Evolutionary conservation across 768 basidiomycete genomes (phyloP).

Genomic region (Mrakia frigida): DNA sequence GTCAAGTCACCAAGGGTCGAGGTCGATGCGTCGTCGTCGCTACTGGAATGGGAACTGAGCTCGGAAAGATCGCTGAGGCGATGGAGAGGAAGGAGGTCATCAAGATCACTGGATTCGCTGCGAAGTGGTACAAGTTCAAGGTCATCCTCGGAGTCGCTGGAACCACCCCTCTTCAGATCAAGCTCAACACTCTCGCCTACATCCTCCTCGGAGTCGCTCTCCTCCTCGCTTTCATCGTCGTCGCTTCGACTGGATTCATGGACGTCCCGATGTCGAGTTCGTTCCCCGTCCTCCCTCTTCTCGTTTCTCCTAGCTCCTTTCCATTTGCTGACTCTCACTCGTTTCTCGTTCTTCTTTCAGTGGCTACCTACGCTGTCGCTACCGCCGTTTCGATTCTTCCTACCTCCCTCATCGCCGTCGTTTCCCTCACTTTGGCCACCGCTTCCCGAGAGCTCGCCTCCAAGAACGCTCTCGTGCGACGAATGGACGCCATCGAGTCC

Average conservation of each 20-base stretch:
- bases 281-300: too few relatives aligned
- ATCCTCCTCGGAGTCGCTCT: conserved; percentile 41
- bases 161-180: conserved; percentile 50
- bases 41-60: conserved; percentile 55
- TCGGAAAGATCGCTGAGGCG: conserved; percentile 46
- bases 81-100: conserved; percentile 43
- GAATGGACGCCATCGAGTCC: conserved; percentile 61
- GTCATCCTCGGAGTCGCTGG: conserved; percentile 47
- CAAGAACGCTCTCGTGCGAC: conserved; percentile 57
- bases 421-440: conserved; percentile 57
- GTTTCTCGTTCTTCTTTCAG: neutral
- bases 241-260: conserved; percentile 44
- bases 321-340: too few relatives aligned
- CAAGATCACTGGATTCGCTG: conserved; percentile 39
- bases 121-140: conserved; percentile 48
- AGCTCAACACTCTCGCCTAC: conserved; percentile 47
- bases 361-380: conserved; percentile 47
- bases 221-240: conserved; percentile 45
- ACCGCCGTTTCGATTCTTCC: conserved; percentile 45
- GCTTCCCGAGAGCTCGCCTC: conserved; percentile 55
- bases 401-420: conserved; percentile 51
- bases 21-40: conserved; percentile 50
- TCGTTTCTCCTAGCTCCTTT: too few relatives aligned
- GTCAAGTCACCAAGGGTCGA: conserved; percentile 52
- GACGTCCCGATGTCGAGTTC: conserved; percentile 39